phyloP scores from a whole-genome alignment of 306 rosid genomes.

The Quercus cerris region DNA sequence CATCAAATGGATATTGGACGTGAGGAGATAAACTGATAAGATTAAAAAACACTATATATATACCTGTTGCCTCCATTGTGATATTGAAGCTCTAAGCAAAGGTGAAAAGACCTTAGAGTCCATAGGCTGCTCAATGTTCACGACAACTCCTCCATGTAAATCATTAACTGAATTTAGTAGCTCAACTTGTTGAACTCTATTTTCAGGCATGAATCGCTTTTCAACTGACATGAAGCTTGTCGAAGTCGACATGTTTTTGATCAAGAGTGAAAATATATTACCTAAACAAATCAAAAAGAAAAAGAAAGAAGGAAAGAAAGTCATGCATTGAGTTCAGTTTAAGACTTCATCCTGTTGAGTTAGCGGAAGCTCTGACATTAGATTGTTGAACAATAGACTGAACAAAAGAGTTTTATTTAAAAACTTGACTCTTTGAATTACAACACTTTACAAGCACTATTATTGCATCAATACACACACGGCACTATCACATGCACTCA shows the following conservation, averaged over 20 bases:
- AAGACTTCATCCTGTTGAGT: too few species aligned
- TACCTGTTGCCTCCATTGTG: conserved; percentile 70
- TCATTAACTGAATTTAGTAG: conserved; percentile 52
- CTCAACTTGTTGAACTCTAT: conserved; percentile 10
- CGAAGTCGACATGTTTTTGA: conserved; percentile 26
- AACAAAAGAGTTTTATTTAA: too few species aligned
- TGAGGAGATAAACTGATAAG: not conserved
- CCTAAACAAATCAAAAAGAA: conserved; percentile 19
- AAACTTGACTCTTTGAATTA: too few species aligned
- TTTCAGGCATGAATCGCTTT: conserved; percentile 16
- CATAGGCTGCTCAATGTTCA: conserved; percentile 51
- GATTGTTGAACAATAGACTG: too few species aligned
- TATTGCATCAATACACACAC: too few species aligned
- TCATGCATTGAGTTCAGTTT: not conserved
- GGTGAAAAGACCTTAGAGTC: conserved; percentile 46
- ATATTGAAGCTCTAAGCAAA: conserved; percentile 49
- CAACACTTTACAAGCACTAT: too few species aligned
- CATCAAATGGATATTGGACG: not conserved
- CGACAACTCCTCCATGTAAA: conserved; percentile 60
- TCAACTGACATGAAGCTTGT: conserved; percentile 18
- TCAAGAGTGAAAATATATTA: conserved; percentile 3
- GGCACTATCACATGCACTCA: too few species aligned
- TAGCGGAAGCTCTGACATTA: too few species aligned
- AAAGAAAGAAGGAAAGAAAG: not conserved
- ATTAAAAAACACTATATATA: not conserved